phyloP scores from a whole-genome alignment of 495 filamentous ascomycete species.

The Tricharina praecox region DNA sequence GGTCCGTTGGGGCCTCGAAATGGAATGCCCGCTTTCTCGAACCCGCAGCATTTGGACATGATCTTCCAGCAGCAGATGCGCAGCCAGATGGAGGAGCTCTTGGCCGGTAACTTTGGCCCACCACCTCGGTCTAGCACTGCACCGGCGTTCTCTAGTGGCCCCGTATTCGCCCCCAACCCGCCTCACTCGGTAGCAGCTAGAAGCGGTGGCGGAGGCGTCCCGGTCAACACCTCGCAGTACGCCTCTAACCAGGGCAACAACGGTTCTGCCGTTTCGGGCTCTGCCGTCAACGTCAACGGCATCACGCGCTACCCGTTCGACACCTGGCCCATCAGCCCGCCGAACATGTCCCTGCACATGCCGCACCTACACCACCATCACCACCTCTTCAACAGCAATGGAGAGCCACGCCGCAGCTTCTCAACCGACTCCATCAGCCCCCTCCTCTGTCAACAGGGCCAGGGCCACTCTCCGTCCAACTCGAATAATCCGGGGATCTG shows the following conservation, averaged over 20 bases:
- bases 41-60: slow-evolving; percentile 12
- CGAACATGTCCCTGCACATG: background rate
- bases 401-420: background rate
- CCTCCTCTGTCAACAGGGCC: background rate
- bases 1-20: slow-evolving; percentile 15
- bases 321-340: background rate
- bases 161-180: slow-evolving; percentile 22
- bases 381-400: background rate
- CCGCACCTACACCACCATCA: background rate
- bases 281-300: background rate
- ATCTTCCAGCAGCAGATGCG: slow-evolving; percentile 15
- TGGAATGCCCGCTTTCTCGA: slow-evolving; percentile 1
- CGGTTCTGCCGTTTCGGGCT: background rate
- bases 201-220: background rate
- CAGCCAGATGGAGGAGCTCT: slow-evolving; percentile 13
- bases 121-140: slow-evolving; percentile 7
- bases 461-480: background rate
- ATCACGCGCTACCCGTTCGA: background rate
- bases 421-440: background rate
- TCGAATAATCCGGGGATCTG: background rate
- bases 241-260: background rate
- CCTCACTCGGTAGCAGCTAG: slow-evolving; percentile 14
- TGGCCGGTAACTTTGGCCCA: slow-evolving; percentile 1
- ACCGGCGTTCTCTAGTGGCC: slow-evolving; percentile 12
- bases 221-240: background rate